phyloP scores from a whole-genome alignment of 805 yeast species.

The Starmerella potacharoeniae region DNA sequence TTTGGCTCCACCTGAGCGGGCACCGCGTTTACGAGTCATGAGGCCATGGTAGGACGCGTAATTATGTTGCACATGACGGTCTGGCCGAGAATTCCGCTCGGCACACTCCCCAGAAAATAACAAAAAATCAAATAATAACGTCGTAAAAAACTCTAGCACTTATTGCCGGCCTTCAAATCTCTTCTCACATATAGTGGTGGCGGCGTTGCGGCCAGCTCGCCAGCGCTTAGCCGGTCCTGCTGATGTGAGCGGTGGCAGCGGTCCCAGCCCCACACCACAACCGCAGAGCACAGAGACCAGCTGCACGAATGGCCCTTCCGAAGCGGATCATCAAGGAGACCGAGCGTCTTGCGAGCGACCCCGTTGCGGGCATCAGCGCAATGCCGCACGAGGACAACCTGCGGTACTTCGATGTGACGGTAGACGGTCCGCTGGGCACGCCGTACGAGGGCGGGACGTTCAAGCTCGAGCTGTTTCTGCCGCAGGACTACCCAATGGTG shows the following conservation, averaged over 20 bases:
- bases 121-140: too few relatives aligned
- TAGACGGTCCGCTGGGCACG: constrained; percentile 82
- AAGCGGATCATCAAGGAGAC: constrained; percentile 95
- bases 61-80: too few relatives aligned
- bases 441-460: constrained; percentile 78
- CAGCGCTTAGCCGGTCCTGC: background rate
- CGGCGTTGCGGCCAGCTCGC: background rate
- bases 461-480: constrained; percentile 73
- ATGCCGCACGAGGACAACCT: constrained; percentile 88
- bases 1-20: too few relatives aligned
- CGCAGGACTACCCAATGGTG: constrained; percentile 97
- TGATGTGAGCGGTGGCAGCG: constrained; percentile 1
- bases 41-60: too few relatives aligned
- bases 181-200: background rate
- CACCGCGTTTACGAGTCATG: too few relatives aligned
- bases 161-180: too few relatives aligned
- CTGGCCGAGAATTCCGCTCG: too few relatives aligned
- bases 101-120: too few relatives aligned
- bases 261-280: background rate
- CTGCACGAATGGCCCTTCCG: constrained; percentile 40
- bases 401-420: constrained; percentile 81
- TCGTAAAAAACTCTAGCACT: too few relatives aligned
- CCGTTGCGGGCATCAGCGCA: constrained; percentile 93
- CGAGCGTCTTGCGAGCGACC: constrained; percentile 81
- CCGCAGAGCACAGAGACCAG: background rate